Conservation (phyloP, 2,329 filamentous ascomycete species). For the Amesomyces nigricolor region DNA sequence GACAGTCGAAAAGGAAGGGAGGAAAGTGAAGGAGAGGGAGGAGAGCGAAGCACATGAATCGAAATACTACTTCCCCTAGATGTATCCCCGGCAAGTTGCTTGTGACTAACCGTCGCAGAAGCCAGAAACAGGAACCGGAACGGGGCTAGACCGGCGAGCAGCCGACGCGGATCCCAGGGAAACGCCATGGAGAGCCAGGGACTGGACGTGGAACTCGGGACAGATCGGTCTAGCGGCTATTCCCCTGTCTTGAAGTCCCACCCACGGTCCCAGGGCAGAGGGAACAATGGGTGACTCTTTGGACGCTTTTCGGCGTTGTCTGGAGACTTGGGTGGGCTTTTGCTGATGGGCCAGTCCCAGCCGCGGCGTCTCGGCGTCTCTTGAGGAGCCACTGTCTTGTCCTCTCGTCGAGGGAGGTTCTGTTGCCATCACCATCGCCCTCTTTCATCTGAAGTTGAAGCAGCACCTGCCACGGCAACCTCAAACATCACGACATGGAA, state of each 20-base stretch:
- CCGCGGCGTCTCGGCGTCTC: too few species aligned
- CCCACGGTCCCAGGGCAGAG: not conserved
- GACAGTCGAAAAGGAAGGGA: slow-evolving; percentile 5
- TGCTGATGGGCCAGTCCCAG: too few species aligned
- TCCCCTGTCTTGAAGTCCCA: slow-evolving; percentile 13
- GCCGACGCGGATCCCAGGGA: not conserved
- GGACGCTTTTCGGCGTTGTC: too few species aligned
- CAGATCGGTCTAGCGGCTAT: slow-evolving; percentile 29
- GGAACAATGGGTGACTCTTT: not conserved
- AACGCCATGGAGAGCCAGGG: not conserved
- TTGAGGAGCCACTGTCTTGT: not conserved
- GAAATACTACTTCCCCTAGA: slow-evolving; percentile 19
- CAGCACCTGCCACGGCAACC: not conserved
- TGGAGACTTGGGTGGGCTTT: too few species aligned
- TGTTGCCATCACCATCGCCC: not conserved
- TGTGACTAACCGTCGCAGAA: slow-evolving; percentile 3
- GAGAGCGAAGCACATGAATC: slow-evolving; percentile 20
- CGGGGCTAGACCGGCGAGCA: slow-evolving; percentile 13
- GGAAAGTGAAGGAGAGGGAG: slow-evolving; percentile 18
- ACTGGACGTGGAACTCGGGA: slow-evolving; percentile 23
- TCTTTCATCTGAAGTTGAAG: not conserved
- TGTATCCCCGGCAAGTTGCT: not conserved
- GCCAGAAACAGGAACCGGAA: slow-evolving; percentile 13
- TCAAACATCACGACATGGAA: too few species aligned
- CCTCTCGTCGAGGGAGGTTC: not conserved